These are phyloP conservation scores for Aphanomyces stellatus DNA, from an alignment of 352 stramenopile genomes.

Conservation along the genomic window DNA sequence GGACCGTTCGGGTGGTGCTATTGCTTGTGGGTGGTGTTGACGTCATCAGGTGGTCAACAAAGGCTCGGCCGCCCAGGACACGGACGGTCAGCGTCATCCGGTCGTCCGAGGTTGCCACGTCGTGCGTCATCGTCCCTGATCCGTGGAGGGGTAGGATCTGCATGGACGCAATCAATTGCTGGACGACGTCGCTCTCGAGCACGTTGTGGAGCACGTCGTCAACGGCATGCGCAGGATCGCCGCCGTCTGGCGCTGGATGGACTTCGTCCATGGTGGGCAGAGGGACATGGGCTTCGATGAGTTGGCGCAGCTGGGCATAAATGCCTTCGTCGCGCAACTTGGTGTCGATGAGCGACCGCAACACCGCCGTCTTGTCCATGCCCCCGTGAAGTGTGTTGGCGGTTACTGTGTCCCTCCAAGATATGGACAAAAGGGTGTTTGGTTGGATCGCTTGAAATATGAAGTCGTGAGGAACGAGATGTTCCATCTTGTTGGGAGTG, in stretches of 20 bases:
- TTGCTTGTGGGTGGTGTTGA: constrained; percentile 18
- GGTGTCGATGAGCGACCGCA: constrained; percentile 57
- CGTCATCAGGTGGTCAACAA: constrained; percentile 56
- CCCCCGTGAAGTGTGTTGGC: neutral
- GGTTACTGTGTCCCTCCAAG: neutral
- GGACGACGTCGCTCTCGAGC: constrained; percentile 64
- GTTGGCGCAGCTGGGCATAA: constrained; percentile 60
- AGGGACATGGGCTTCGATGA: constrained; percentile 35
- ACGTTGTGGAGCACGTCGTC: constrained; percentile 46
- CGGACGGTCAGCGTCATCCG: constrained; percentile 37
- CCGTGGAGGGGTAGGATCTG: neutral
- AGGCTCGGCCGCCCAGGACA: constrained; percentile 48
- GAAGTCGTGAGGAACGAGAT: too few species aligned
- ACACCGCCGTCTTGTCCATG: constrained; percentile 38
- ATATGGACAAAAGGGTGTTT: too few species aligned
- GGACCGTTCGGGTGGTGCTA: constrained; percentile 29
- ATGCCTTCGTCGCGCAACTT: constrained; percentile 67
- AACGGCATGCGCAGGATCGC: constrained; percentile 20
- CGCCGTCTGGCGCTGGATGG: neutral
- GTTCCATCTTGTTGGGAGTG: too few species aligned
- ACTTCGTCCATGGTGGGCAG: neutral
- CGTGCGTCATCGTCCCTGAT: neutral
- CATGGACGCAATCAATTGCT: constrained; percentile 49
- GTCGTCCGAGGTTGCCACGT: neutral
- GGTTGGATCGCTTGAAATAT: too few species aligned